Base-by-base conservation (phyloP, 129 eudicot genomes). In the Arctium minus region DNA sequence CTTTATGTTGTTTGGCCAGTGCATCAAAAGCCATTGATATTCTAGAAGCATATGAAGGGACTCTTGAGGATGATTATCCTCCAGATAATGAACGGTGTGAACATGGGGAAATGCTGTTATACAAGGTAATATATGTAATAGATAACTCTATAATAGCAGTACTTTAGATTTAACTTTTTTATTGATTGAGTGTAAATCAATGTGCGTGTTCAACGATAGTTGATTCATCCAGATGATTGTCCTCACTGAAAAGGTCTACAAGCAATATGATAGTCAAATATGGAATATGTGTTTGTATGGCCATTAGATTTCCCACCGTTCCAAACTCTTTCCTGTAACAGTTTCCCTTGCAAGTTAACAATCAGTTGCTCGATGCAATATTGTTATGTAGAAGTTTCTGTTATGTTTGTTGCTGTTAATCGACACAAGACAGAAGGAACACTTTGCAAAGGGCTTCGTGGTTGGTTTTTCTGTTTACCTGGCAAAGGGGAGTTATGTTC, bases 11-110 rank as follows among this genome's bases (percentile, higher is more conserved):
- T 85, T 83, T 74, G 78, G 56, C 39, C 75, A 96, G 99, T 91
- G 93, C 90, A 44, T 85, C 97, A 65, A 96, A 96, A 88, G 97
- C 97, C 33, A 84, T 95, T 87, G 97, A 96, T 86, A 93, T 93
- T 81, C 94, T 96, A 89, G 97, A 95, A 85, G 99, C 99, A 78
- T 96, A 93, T 90, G 99, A 96, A 90, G 99, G 99, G 85, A 93
- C 97, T 69, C 92, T 96, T 9, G 97, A 93, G 78, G 94, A 93
- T 8, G 97, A 93, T 88, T 91, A 96, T 81, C 99, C 99, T 56
- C 97, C 97, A 13, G 97, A 93, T 71, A 96, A 89, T 83, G 99
- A 93, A 64, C 94, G 94, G 6, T 80, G 91, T 88, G 99, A 93
- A 87, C 97, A 93, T 85, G 93, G 95, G 50, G 99, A 96, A 86